Evolutionary conservation across 1,284 basidiomycete genomes (phyloP).

Genomic region (Amylostereum areolatum): DNA sequence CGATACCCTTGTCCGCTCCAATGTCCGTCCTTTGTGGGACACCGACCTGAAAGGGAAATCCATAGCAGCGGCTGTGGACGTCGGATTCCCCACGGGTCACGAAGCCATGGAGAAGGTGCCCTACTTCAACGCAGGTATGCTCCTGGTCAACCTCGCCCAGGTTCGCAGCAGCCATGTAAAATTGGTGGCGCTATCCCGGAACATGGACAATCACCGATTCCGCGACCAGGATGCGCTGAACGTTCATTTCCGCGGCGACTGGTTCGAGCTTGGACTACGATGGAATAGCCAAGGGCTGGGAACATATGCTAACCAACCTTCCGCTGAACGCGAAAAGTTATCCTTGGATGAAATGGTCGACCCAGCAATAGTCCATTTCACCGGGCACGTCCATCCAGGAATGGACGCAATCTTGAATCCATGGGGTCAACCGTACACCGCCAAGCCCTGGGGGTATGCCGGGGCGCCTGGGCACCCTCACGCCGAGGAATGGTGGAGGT

Average conservation of each 20-base stretch:
- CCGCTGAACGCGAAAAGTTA: conserved; percentile 28
- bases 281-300: conserved; percentile 58
- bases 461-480: conserved; percentile 48
- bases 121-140: conserved; percentile 54
- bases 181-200: conserved; percentile 21
- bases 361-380: conserved; percentile 50
- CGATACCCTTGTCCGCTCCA: conserved; percentile 41
- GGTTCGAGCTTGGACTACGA: conserved; percentile 32
- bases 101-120: conserved; percentile 20
- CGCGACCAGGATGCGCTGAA: conserved; percentile 50
- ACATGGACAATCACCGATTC: conserved; percentile 26
- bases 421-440: conserved; percentile 43
- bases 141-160: conserved; percentile 42
- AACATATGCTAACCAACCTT: conserved; percentile 38
- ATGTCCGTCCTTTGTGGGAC: conserved; percentile 38
- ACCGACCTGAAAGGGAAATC: conserved; percentile 33
- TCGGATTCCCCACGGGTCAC: conserved; percentile 47
- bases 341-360: conserved; percentile 30
- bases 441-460: conserved; percentile 55
- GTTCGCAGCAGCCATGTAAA: conserved; percentile 22
- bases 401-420: conserved; percentile 42
- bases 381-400: conserved; percentile 44
- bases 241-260: conserved; percentile 34
- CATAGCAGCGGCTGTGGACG: conserved; percentile 41
- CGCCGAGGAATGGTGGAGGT: conserved; percentile 41